Base-by-base conservation (phyloP, 495 filamentous ascomycete species). In the Daldinia decipiens region DNA sequence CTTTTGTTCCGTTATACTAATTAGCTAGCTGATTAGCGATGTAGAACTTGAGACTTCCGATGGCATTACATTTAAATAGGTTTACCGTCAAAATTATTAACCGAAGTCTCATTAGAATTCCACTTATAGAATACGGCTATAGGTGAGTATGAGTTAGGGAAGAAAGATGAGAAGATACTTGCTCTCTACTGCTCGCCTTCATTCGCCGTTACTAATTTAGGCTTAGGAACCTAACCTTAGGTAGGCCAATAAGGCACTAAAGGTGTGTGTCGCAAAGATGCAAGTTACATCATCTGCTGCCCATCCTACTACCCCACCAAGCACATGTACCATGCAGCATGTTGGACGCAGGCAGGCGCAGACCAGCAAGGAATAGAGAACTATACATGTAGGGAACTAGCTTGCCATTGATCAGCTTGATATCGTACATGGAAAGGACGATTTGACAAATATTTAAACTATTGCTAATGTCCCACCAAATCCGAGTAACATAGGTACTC, bases 251-350 rank as follows among this genome's bases (percentile, higher is more conserved):
- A 47, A 47, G 19, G 19, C 11, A 19, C 17, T 47, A 21, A 47
- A 24, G 24, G 19, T 11, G 24, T 47, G 43, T 47, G 43, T 47
- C 43, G 50, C 34, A 52, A 57, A 40, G 24, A 31, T 53, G 50
- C 19, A 70, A 29, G 68, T 71, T 71, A 71, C 68, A 71, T 71
- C 68, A 71, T 71, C 68, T 59, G 68, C 39, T 47, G 68, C 62
- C 68, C 62, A 61, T 36, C 62, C 57, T 59, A 39, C 39, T 26
- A 27, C 50, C 50, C 50, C 50, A 53, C 50, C 50, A 31, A 53
- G 27, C 27, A 47, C 43, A 24, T 47, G 43, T 47, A 47, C 43
- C n/a, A 47, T 47, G 43, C 43, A 47, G 43, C 43, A 36, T 21
- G 8, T 29, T 32, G 9, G 1, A 47, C 26, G 27, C 50, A 53